Base-by-base conservation (phyloP, 2,329 filamentous ascomycete species). In the Trichoderma hamatum region DNA sequence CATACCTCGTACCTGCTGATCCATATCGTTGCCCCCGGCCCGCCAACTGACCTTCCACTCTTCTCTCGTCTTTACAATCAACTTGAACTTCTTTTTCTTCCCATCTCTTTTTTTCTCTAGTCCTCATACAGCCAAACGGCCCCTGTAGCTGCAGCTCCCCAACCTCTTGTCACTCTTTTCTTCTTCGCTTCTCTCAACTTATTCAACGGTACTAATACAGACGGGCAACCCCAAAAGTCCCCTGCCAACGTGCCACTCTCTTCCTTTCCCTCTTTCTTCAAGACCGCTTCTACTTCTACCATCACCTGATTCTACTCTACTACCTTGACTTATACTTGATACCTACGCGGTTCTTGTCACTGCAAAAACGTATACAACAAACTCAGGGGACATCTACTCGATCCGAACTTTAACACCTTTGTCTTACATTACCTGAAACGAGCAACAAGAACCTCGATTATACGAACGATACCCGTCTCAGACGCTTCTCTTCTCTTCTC, bases 81-180 rank as follows among this genome's bases (percentile, higher is more conserved):
- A 66, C 39, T 67, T 67, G 54, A 67, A 61, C 65, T 61, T 61
- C 65, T 61, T 43, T 19, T 52, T 61, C 36, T n/a, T 61, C 26
- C 56, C 65, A 54, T 32, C 51, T 56, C 34, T 34, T 30, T 30
- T 43, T 68, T 36, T 61, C 46, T 68, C 56, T 60, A 59, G 52
- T 60, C 55, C 65, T 49, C 36, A 39, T 68, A 46, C 24, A 68
- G 58, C 52, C 43, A 60, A 61, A 10, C 0, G 46, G 49, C 46
- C 65, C 65, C 65, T 68, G 65, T 55, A 68, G 43, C 65, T 52
- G 65, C 65, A 68, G 65, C 55, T 68, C 56, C 63, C 65, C 56
- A 68, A 68, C 56, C 65, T 61, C 65, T 68, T 26, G 65, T 68
- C 65, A 34, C 65, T 68, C 65, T 68, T 68, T 39, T 52, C 43